Conservation (phyloP, 1,139 yeast species). For the Pichia sp. region DNA sequence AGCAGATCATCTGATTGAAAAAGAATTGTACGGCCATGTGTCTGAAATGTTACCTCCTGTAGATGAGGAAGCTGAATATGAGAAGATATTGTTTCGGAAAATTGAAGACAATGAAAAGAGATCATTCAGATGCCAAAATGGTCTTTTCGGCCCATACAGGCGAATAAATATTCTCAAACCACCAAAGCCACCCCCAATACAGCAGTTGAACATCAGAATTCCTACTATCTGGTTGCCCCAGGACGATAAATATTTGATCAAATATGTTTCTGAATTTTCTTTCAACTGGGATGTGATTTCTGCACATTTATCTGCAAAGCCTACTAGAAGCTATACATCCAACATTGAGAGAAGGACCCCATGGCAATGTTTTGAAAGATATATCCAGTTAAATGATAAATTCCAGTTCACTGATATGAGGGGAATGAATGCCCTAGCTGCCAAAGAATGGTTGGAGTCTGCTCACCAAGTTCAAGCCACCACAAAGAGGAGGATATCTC, state of each 20-base stretch:
- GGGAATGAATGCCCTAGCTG: conserved; percentile 78
- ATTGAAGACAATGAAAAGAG: conserved; percentile 37
- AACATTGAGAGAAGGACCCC: conserved; percentile 93
- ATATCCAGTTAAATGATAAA: conserved; percentile 85
- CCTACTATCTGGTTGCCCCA: conserved; percentile 96
- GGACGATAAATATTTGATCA: conserved; percentile 78
- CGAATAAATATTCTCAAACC: conserved; percentile 65
- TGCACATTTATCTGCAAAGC: conserved; percentile 64
- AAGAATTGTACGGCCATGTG: conserved; percentile 39
- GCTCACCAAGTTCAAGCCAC: conserved; percentile 86
- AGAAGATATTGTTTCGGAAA: conserved; percentile 55
- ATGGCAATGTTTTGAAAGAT: conserved; percentile 97
- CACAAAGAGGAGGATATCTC: conserved; percentile 82
- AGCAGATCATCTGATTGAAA: conserved; percentile 31
- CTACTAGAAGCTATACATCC: conserved; percentile 69
- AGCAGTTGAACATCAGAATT: conserved; percentile 72
- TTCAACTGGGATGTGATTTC: conserved; percentile 94
- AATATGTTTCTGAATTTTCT: conserved; percentile 78
- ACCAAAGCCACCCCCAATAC: conserved; percentile 82
- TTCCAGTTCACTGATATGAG: conserved; percentile 83
- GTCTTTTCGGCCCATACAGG: conserved; percentile 57
- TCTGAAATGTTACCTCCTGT: conserved; percentile 60
- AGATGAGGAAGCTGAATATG: conserved; percentile 56
- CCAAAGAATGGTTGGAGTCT: conserved; percentile 89
- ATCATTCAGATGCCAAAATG: conserved; percentile 43